Evolutionary conservation across 2,329 filamentous ascomycete species (phyloP), one percentile per base, ranked within the genome.

Genomic region (Ampelomyces quisqualis): DNA sequence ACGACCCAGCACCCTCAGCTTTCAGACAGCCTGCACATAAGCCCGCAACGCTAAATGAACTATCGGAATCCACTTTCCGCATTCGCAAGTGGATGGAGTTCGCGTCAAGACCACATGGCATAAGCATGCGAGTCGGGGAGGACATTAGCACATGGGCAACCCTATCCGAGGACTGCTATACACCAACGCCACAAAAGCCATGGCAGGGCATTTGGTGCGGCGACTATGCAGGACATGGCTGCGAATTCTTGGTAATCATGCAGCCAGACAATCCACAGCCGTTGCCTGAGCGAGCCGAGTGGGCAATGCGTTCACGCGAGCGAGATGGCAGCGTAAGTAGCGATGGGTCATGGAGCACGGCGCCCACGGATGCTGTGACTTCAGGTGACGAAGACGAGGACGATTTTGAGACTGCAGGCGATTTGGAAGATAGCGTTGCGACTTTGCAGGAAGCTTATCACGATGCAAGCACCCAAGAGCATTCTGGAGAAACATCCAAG

Each of bases 161-260:
- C 0, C 73, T 97, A 1, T 82, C 89, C 29, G 79, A 82, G 3
- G 72, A 71, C 2, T 69, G 85, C n/a, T 96, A 95, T 63, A 93
- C 82, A 0, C 89, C 91, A 0, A 95, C 90, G 0, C 65, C 72
- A 7, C 76, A 83, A 39, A 91, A 90, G 62, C 90, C 90, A 0
- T 96, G 84, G 74, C 82, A 89, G 49, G 91, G 91, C 0, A 88
- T 98, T 20, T 97, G 88, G 86, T 85, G 90, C 11, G 90, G 90
- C 1, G 90, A 96, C 64, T 96, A 95, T 59, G 85, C 82, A 18
- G 82, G 81, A 0, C 90, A 97, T 57, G 90, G 90, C 1, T 90
- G 86, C 64, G 91, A 97, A 66, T 95, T 96, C 40, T 62, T 97
- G 4, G 73, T 94, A 9, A 73, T 97, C 31, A 75, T 89, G 53